Evolutionary conservation across 352 stramenopile genomes (phyloP).

Genomic region (Globisporangium heterothallicum): DNA sequence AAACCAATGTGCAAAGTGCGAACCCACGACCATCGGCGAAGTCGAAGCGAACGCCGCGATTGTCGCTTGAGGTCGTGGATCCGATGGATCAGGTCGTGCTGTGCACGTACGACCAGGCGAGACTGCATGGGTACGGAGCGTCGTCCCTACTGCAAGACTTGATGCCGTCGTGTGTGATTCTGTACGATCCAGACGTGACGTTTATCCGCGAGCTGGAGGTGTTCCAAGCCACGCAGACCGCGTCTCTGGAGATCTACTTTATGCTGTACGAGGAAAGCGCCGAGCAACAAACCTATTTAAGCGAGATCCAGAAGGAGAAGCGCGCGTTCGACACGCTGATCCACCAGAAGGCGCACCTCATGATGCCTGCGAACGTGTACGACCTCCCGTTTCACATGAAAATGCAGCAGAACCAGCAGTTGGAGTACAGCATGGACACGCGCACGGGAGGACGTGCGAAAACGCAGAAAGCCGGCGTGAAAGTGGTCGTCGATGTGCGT

Average conservation of each 20-base stretch:
- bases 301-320: slow-evolving; percentile 93
- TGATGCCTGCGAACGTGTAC: slow-evolving; percentile 85
- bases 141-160: slow-evolving; percentile 86
- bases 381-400: slow-evolving; percentile 80
- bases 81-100: slow-evolving; percentile 53
- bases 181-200: slow-evolving; percentile 94
- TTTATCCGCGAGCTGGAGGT: slow-evolving; percentile 96
- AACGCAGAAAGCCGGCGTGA: slow-evolving; percentile 41
- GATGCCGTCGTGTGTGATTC: slow-evolving; percentile 86
- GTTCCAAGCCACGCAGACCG: slow-evolving; percentile 58
- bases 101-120: slow-evolving; percentile 78
- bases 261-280: slow-evolving; percentile 95
- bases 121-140: slow-evolving; percentile 47
- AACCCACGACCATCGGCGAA: neutral
- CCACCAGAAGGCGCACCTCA: slow-evolving; percentile 90
- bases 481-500: slow-evolving; percentile 93
- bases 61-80: slow-evolving; percentile 48
- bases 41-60: slow-evolving; percentile 18
- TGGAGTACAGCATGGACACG: slow-evolving; percentile 81
- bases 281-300: slow-evolving; percentile 95
- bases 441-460: slow-evolving; percentile 45
- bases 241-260: slow-evolving; percentile 90
- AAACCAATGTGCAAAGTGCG: neutral
- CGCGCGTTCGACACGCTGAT: slow-evolving; percentile 96
- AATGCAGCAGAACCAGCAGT: slow-evolving; percentile 41